Conservation (phyloP, 2,329 filamentous ascomycete genomes). For the Colletotrichum tofieldiae region DNA sequence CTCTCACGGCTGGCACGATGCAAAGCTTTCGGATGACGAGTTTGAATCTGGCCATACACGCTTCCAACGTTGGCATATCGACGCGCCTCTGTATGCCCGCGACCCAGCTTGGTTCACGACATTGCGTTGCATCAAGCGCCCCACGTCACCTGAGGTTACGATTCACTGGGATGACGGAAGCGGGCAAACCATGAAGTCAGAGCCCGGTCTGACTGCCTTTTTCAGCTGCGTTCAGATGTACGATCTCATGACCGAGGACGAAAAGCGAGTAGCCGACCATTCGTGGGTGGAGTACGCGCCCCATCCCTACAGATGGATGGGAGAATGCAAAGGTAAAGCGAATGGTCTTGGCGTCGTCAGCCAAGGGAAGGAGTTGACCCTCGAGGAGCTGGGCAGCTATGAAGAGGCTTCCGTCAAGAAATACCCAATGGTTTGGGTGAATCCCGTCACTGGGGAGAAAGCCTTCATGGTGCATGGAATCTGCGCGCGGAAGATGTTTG, state of each 20-base stretch:
- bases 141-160: conserved; percentile 53
- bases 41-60: conserved; percentile 59
- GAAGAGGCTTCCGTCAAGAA: conserved; percentile 56
- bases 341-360: conserved; percentile 58
- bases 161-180: conserved; percentile 60
- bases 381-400: conserved; percentile 56
- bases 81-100: conserved; percentile 60
- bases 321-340: conserved; percentile 56
- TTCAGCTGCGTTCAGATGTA: conserved; percentile 60
- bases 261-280: conserved; percentile 58
- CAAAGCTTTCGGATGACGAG: conserved; percentile 51
- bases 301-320: conserved; percentile 61
- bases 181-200: conserved; percentile 57
- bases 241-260: conserved; percentile 58
- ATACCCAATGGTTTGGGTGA: conserved; percentile 65
- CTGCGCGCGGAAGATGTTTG: conserved; percentile 55
- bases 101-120: conserved; percentile 61
- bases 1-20: conserved; percentile 56
- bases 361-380: conserved; percentile 55
- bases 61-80: conserved; percentile 66
- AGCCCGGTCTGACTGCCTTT: conserved; percentile 61
- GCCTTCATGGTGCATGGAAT: conserved; percentile 62
- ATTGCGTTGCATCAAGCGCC: conserved; percentile 57
- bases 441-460: conserved; percentile 58
- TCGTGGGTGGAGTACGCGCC: conserved; percentile 64